Evolutionary conservation across 208 protist species (phyloP).

Genomic region (Acanthamoeba royreba): DNA sequence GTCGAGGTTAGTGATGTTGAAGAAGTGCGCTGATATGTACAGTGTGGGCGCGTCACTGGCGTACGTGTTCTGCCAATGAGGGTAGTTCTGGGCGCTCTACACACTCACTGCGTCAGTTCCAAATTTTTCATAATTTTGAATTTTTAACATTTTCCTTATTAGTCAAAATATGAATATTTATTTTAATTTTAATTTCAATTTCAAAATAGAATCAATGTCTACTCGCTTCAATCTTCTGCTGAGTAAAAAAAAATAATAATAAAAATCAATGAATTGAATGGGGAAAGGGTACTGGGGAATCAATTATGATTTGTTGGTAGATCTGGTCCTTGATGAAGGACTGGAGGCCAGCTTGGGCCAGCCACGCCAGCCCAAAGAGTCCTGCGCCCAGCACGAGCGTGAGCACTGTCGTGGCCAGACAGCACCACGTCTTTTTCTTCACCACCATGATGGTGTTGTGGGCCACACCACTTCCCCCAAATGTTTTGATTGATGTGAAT

Average conservation of each 20-base stretch:
- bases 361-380: neutral
- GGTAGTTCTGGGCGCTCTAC: neutral
- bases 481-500: no score
- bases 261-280: no score
- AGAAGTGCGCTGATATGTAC: neutral
- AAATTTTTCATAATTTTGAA: neutral
- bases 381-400: neutral
- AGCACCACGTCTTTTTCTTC: neutral
- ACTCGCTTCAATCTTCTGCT: no score
- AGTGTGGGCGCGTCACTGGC: neutral
- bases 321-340: neutral
- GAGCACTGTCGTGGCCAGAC: neutral
- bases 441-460: no score
- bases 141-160: neutral
- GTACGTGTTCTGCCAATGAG: neutral
- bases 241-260: no score
- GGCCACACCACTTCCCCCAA: no score
- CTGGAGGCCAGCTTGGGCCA: neutral
- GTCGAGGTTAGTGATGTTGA: conserved; percentile 25
- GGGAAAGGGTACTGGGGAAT: neutral
- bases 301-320: conserved; percentile 31
- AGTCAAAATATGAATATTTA: no score
- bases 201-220: no score
- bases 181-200: no score
- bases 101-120: no score